Base-by-base conservation (phyloP, 495 filamentous ascomycete species). In the Sordaria brevicollis region DNA sequence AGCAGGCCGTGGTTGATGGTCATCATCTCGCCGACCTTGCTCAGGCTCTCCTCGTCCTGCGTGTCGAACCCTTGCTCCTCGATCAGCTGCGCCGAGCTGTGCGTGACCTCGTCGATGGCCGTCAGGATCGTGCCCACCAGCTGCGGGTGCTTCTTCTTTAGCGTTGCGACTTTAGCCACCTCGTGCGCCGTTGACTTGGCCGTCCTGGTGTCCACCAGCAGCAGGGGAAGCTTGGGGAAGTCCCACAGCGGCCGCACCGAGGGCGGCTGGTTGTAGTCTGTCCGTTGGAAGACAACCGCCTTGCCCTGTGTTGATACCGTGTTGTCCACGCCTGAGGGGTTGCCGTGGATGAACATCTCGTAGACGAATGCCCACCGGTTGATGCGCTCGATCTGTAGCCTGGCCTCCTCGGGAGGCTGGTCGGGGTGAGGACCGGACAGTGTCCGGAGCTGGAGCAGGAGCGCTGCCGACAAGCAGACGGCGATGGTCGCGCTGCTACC, bases 311-410 rank as follows among this genome's bases (percentile, higher is more conserved):
- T 91, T 49, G 94, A 83, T 66, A 99, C 94, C n/a, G 95, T 98
- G 79, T 99, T 99, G 82, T 99, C 95, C 67, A 99, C 92, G 0
- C 95, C 95, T 9, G 92, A 96, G 5, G 95, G 94, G 76, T 97
- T 97, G 33, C 94, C 94, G 79, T 99, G 95, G 54, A 97, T 97
- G 75, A 92, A 94, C 86, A 97, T 89, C 81, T 99, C 95, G 33
- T 92, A 93, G 1, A 98, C 95, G 77, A 96, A 97, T 0, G 95
- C 94, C 95, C 95, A 99, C 67, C 91, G 88, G 77, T 99, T 99
- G 75, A 99, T 96, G 68, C 94, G 89, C 81, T 98, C 93, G 25
- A 97, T 83, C 76, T 98, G 94, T 39, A 91, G 77, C 38, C 90
- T 89, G 39, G 90, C 90, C 82, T 97, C 95, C 15, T 89, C 86